A percentile compares a stretch with the other conserved stretches of the same genome.
These are phyloP conservation scores for Lactifluus volemus DNA, from an alignment of 768 basidiomycete genomes.

Conservation along the genomic window DNA sequence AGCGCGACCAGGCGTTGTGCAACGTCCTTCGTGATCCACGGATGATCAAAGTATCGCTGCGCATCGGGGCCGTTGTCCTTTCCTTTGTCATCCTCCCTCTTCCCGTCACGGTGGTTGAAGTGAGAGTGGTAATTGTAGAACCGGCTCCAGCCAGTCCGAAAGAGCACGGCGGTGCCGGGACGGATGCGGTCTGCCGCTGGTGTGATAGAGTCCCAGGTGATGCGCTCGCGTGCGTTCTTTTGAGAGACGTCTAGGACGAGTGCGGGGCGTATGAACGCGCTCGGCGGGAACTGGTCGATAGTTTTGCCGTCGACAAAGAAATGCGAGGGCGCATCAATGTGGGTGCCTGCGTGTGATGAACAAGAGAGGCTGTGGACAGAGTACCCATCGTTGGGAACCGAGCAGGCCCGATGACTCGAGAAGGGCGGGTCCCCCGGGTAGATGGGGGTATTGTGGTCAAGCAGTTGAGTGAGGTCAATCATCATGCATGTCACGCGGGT, in stretches of 20 bases:
- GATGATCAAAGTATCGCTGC: conserved; percentile 23
- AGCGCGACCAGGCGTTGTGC: conserved; percentile 21
- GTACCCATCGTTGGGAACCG: conserved; percentile 21
- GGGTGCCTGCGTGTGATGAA: conserved; percentile 26
- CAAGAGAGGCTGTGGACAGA: conserved; percentile 20
- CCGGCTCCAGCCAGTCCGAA: conserved; percentile 24
- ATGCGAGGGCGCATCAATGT: conserved; percentile 27
- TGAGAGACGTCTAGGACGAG: conserved; percentile 23
- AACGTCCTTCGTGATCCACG: conserved; percentile 22
- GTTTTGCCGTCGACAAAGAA: conserved; percentile 20
- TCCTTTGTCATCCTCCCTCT: not conserved
- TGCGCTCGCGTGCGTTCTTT: conserved; percentile 18
- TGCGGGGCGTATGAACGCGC: conserved; percentile 22
- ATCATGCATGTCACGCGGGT: not conserved
- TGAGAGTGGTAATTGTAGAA: conserved; percentile 5
- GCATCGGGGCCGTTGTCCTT: not conserved
- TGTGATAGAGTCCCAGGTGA: conserved; percentile 20
- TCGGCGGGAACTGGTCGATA: conserved; percentile 23
- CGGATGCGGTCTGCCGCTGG: conserved; percentile 16
- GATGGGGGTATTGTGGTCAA: conserved; percentile 12
- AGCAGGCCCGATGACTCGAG: conserved; percentile 11
- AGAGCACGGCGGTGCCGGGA: conserved; percentile 20
- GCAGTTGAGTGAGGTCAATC: conserved; percentile 20
- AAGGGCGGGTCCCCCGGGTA: conserved; percentile 27
- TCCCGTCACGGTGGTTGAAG: not conserved